Evolutionary conservation across 1,284 basidiomycete genomes (phyloP), one percentile per base, ranked within the genome.

Genomic region (Trichosporon sp.): DNA sequence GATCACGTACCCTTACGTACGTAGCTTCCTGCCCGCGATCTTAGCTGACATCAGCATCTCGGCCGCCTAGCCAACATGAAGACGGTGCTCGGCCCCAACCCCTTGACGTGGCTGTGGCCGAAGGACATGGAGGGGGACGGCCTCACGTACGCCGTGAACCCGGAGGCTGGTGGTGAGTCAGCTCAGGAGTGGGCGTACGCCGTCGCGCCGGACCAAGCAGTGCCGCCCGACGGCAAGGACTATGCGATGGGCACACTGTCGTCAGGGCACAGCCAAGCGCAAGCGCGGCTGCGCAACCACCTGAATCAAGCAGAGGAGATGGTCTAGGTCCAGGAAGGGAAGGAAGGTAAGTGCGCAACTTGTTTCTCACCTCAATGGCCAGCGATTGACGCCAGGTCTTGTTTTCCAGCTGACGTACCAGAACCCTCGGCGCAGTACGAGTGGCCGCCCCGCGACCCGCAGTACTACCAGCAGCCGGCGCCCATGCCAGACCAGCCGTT

Each of bases 1-100:
- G 80, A 83, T 95, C 75, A 91, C 90, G 77, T 99, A 94, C 75
- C 95, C 95, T 59, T 99, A 97, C 75, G 92, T 91, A 77, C 70
- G 89, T 80, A 21, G 29, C 19, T 10, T 58, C 61, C 40, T 21
- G 37, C 1, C 8, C 10, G 4, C 14, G 11, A n/a, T 27, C 16
- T 13, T 49, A 33, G 68, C 71, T 60, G 70, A 66, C 34, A 23
- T 11, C 60, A 94, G 91, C 87, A 95, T 76, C 81, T 98, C 57
- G 93, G 93, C 7, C 71, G 81, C 46, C 76, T 85, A 69, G 80
- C 83, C 46, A 99, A 99, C 72, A 80, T 94, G 21, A 82, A 85
- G 64, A 85, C 89, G 8, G 84, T 96, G 5, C 83, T 98, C 0
- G 95, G 95, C 0, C 76, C 74, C 16, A 90, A 87, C 59, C 85